Percentiles rank a stretch among this genome's conserved stretches.
Conservation (phyloP, 768 basidiomycete genomes). For the Amanita phalloides region DNA sequence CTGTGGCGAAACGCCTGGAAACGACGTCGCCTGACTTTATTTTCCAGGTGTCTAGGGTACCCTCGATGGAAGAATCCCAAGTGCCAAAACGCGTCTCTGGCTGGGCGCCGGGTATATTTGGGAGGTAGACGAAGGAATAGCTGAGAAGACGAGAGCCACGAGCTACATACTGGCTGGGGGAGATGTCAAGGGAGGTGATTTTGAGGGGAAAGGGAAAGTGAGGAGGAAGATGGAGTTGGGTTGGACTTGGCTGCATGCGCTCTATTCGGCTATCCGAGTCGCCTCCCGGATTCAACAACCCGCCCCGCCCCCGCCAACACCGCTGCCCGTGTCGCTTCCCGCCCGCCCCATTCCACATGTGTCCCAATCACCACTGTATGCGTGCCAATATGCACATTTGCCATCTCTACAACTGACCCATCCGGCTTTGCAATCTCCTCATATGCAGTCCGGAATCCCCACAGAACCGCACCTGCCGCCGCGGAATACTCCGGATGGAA, state of each 20-base stretch:
- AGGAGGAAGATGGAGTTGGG: slow-evolving; percentile 66
- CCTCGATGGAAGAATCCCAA: slow-evolving; percentile 86
- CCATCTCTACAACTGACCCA: slow-evolving; percentile 20
- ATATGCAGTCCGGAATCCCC: slow-evolving; percentile 38
- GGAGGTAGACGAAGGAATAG: slow-evolving; percentile 66
- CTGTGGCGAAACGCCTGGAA: slow-evolving; percentile 44
- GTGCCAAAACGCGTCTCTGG: slow-evolving; percentile 74
- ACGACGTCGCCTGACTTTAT: slow-evolving; percentile 57
- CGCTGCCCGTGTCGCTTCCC: slow-evolving; percentile 33
- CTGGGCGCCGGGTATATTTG: slow-evolving; percentile 30
- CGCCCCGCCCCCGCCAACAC: slow-evolving; percentile 39
- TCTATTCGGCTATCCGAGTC: slow-evolving; percentile 11
- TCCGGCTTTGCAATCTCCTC: slow-evolving; percentile 15
- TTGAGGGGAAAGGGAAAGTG: slow-evolving; percentile 84
- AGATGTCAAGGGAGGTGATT: slow-evolving; percentile 57
- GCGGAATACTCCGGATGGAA: slow-evolving; percentile 32
- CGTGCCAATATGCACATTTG: slow-evolving; percentile 39
- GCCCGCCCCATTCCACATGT: slow-evolving; percentile 37
- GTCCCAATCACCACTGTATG: slow-evolving; percentile 46
- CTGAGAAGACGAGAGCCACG: slow-evolving; percentile 76
- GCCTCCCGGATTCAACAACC: slow-evolving; percentile 15
- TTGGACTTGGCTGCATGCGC: slow-evolving; percentile 47
- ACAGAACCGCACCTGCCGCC: slow-evolving; percentile 24
- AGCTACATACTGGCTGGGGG: slow-evolving; percentile 31
- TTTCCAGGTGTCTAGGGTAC: slow-evolving; percentile 63